Evolutionary conservation across 257 asterid genomes (phyloP).

Genomic region (Solanum chmielewskii): DNA sequence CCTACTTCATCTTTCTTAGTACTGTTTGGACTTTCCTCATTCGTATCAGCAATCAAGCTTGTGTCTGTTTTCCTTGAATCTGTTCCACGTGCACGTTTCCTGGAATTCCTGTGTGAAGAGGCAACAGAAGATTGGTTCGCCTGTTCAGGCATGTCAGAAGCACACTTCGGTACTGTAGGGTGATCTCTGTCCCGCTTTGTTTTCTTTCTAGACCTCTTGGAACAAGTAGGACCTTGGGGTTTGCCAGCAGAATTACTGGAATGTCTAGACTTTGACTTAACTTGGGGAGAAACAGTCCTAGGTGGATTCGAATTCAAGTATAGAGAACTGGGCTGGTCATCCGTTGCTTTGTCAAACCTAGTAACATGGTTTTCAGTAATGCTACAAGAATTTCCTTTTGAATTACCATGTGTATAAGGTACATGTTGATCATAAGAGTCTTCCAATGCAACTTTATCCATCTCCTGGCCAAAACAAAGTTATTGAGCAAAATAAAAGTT

Average conservation of each 20-base stretch:
- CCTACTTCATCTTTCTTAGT: background rate
- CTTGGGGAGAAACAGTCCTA: constrained; percentile 31
- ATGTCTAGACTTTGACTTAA: constrained; percentile 8
- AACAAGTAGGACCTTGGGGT: constrained; percentile 9
- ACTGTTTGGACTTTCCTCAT: constrained; percentile 11
- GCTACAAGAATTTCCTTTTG: constrained; percentile 12
- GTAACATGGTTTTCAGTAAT: constrained; percentile 12
- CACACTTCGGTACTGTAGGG: constrained; percentile 4
- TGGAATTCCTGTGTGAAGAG: constrained; percentile 14
- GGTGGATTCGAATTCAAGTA: constrained; percentile 35
- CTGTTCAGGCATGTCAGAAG: constrained; percentile 5
- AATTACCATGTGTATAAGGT: constrained; percentile 1
- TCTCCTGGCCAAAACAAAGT: constrained; percentile 26
- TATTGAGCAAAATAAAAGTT: constrained; percentile 1
- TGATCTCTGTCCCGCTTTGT: background rate
- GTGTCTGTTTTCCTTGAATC: constrained; percentile 12
- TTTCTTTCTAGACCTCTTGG: constrained; percentile 8
- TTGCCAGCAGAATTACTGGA: constrained; percentile 20
- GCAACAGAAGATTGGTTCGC: background rate
- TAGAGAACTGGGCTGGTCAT: constrained; percentile 4
- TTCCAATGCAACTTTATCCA: constrained; percentile 20
- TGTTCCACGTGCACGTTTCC: constrained; percentile 35
- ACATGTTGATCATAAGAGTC: constrained; percentile 15
- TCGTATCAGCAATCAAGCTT: constrained; percentile 4
- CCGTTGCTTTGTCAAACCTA: constrained; percentile 3